A percentile compares a stretch with the other conserved stretches of the same genome.
These are phyloP conservation scores for Coniferiporia weirii DNA, from an alignment of 1,284 basidiomycete genomes.

Conservation along the genomic window DNA sequence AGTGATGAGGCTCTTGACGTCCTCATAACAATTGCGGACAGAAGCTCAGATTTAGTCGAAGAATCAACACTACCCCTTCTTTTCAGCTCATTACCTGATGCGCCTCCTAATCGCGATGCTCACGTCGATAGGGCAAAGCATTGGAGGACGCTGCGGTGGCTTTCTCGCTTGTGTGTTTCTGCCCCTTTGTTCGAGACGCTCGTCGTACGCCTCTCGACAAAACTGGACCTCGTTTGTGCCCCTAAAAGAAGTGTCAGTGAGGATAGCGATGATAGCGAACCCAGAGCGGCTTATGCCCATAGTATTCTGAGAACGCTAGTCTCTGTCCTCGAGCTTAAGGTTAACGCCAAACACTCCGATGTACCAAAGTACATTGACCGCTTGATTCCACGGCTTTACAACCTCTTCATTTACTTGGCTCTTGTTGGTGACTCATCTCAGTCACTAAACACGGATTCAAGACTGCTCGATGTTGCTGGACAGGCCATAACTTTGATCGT, in stretches of 20 bases:
- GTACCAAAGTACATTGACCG: constrained; percentile 74
- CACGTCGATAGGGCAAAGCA: constrained; percentile 52
- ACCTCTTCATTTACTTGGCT: constrained; percentile 62
- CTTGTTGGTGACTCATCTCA: constrained; percentile 28
- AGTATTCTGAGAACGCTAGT: constrained; percentile 71
- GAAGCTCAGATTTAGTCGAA: constrained; percentile 63
- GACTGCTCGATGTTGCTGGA: constrained; percentile 61
- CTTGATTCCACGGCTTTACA: constrained; percentile 67
- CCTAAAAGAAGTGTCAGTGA: constrained; percentile 23
- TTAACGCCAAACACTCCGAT: constrained; percentile 57
- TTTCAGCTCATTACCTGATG: constrained; percentile 69
- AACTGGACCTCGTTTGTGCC: constrained; percentile 71
- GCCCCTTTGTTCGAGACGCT: constrained; percentile 82
- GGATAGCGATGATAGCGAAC: constrained; percentile 38
- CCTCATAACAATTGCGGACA: constrained; percentile 61
- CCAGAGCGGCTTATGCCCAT: constrained; percentile 73
- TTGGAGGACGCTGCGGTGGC: constrained; percentile 66
- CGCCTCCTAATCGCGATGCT: constrained; percentile 54
- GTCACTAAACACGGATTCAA: constrained; percentile 50
- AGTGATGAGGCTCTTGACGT: constrained; percentile 69
- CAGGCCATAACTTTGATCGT: constrained; percentile 66
- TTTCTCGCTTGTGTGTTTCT: constrained; percentile 73
- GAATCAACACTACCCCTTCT: constrained; percentile 78
- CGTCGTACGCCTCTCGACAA: constrained; percentile 73
- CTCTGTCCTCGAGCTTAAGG: constrained; percentile 63